phyloP scores from a whole-genome alignment of 1,284 basidiomycete genomes.

The Cutaneotrichosporon cutaneum region DNA sequence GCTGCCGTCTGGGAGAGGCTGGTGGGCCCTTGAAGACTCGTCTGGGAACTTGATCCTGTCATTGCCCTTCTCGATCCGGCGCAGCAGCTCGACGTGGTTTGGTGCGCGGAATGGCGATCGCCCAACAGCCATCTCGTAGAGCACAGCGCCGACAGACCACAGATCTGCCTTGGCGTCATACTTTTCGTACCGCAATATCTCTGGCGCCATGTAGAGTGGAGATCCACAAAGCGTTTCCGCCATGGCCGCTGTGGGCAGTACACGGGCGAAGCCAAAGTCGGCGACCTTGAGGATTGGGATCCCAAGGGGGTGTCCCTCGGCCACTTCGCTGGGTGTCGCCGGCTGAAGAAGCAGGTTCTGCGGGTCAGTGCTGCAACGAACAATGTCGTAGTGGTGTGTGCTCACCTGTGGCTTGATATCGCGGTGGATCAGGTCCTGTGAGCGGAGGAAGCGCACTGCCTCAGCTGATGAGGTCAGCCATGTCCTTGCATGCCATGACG shows the following conservation, averaged over 20 bases:
- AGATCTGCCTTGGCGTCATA: constrained; percentile 97
- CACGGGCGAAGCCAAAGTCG: constrained; percentile 96
- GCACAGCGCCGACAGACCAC: constrained; percentile 95
- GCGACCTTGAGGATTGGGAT: constrained; percentile 95
- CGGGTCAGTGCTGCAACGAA: constrained; percentile 7
- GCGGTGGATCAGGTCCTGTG: constrained; percentile 87
- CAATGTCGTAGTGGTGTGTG: constrained; percentile 1
- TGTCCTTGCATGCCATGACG: neutral
- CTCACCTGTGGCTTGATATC: constrained; percentile 93
- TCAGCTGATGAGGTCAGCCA: constrained; percentile 60
- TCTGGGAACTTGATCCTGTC: constrained; percentile 84
- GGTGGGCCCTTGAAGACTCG: constrained; percentile 61
- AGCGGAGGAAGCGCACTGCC: constrained; percentile 87
- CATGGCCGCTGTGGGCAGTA: constrained; percentile 85
- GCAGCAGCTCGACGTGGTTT: constrained; percentile 93
- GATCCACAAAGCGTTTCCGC: constrained; percentile 98
- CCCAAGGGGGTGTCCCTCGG: constrained; percentile 81
- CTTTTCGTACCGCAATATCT: constrained; percentile 95
- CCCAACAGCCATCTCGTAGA: constrained; percentile 93
- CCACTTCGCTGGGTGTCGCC: constrained; percentile 71
- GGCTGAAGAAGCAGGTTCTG: constrained; percentile 89
- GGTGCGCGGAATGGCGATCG: constrained; percentile 90
- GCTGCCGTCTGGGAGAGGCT: constrained; percentile 33
- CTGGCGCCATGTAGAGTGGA: constrained; percentile 98
- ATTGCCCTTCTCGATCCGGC: constrained; percentile 82